A percentile compares a stretch with the other conserved stretches of the same genome.
Conservation (phyloP, 2,329 filamentous ascomycete genomes). For the Penicillium olsonii region DNA sequence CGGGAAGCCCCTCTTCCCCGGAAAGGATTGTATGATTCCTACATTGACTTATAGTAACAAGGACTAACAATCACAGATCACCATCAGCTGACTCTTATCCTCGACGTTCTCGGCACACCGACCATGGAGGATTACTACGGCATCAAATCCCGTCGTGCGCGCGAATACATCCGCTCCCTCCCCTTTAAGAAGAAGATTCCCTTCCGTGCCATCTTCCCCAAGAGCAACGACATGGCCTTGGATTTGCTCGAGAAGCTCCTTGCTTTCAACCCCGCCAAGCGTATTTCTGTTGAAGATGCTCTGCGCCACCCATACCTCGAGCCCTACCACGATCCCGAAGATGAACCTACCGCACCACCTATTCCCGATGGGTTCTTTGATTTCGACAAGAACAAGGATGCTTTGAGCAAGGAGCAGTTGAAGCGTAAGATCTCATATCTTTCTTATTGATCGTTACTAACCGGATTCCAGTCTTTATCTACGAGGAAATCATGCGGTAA, state of each 20-base stretch:
- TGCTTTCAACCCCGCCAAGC: slow-evolving; percentile 97
- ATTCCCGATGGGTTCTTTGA: slow-evolving; percentile 99
- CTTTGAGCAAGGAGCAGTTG: slow-evolving; percentile 94
- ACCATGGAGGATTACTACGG: slow-evolving; percentile 99
- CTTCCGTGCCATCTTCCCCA: slow-evolving; percentile 94
- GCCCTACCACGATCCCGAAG: slow-evolving; percentile 97
- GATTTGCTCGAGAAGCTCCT: slow-evolving; percentile 94
- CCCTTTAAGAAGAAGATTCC: slow-evolving; percentile 99
- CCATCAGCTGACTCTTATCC: slow-evolving; percentile 93
- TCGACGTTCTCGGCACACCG: slow-evolving; percentile 94
- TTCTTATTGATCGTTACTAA: slow-evolving; percentile 23
- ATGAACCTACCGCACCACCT: slow-evolving; percentile 93
- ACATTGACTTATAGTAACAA: background rate
- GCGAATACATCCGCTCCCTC: slow-evolving; percentile 96
- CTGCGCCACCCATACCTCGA: slow-evolving; percentile 97
- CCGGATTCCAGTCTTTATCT: slow-evolving; percentile 69
- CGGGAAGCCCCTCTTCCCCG: slow-evolving; percentile 95
- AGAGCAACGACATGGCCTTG: slow-evolving; percentile 95
- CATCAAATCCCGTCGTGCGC: slow-evolving; percentile 95
- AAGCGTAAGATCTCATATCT: slow-evolving; percentile 62
- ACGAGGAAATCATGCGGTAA: slow-evolving; percentile 88
- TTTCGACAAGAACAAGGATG: slow-evolving; percentile 99
- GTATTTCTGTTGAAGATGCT: slow-evolving; percentile 96
- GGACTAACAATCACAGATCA: slow-evolving; percentile 64
- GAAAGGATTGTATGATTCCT: slow-evolving; percentile 81